Percentiles rank a stretch among this genome's conserved stretches.
Conservation (phyloP, 768 basidiomycete genomes). For the Trametes villosa region DNA sequence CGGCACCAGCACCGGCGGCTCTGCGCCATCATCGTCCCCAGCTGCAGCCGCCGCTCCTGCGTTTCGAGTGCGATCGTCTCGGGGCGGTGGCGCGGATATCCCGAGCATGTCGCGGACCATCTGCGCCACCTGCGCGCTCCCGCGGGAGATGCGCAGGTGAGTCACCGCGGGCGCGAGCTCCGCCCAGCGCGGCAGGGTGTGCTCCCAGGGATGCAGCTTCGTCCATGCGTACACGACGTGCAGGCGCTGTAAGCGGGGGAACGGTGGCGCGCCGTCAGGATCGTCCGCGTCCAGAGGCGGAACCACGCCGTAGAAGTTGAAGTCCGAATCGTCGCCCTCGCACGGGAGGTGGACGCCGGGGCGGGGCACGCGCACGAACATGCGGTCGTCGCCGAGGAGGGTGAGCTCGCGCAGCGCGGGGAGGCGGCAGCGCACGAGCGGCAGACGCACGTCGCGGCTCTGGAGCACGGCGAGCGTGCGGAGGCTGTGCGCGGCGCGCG, state of each 20-base stretch:
- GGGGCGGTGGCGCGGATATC: neutral
- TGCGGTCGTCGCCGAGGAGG: conserved; percentile 20
- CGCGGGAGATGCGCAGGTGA: conserved; percentile 19
- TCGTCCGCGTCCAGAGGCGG: neutral
- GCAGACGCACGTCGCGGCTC: conserved; percentile 15
- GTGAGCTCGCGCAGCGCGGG: conserved; percentile 21
- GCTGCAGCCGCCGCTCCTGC: neutral
- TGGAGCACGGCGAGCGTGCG: conserved; percentile 18
- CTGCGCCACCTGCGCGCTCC: conserved; percentile 7
- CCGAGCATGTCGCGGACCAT: conserved; percentile 11
- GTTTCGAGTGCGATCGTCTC: neutral
- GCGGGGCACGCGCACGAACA: conserved; percentile 7
- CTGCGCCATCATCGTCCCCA: neutral
- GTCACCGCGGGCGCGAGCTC: conserved; percentile 10
- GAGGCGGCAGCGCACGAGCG: conserved; percentile 8
- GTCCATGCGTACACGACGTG: conserved; percentile 14
- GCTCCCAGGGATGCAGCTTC: conserved; percentile 23
- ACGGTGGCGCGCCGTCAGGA: neutral
- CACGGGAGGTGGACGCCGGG: conserved; percentile 6
- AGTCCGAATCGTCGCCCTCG: conserved; percentile 19
- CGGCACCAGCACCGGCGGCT: neutral
- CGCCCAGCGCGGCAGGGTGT: conserved; percentile 19
- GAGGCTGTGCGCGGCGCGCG: conserved; percentile 11
- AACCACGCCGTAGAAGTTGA: conserved; percentile 17
- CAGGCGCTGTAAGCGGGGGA: conserved; percentile 17